Evolutionary conservation across 441 rosid genomes (phyloP).

Genomic region (Eruca vesicaria): DNA sequence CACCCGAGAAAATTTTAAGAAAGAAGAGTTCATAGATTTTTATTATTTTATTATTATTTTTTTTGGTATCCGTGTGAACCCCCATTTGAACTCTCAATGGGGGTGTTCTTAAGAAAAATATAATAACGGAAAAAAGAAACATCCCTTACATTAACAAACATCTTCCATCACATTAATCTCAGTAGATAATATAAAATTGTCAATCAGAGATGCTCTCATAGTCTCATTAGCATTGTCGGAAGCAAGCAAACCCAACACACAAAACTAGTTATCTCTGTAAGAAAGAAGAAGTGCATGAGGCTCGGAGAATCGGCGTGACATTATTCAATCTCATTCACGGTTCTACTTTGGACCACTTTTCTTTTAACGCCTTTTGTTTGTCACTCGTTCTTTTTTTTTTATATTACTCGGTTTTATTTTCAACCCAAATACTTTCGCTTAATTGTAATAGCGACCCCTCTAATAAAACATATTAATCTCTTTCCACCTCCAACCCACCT

Average conservation of each 20-base stretch:
- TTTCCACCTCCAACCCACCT: background rate
- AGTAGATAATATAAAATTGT: too few species aligned
- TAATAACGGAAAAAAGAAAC: too few species aligned
- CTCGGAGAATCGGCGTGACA: conserved; percentile 40
- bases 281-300: conserved; percentile 33
- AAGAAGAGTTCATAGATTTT: too few species aligned
- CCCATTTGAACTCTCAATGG: too few species aligned
- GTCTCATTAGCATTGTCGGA: too few species aligned
- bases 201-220: too few species aligned
- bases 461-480: background rate
- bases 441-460: conserved; percentile 19
- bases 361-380: conserved; percentile 38
- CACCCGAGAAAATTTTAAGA: too few species aligned
- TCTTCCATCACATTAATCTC: conserved; percentile 8
- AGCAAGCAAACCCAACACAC: conserved; percentile 23
- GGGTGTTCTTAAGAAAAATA: too few species aligned
- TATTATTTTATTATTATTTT: too few species aligned
- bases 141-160: too few species aligned
- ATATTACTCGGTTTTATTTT: conserved; percentile 7
- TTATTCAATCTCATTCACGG: conserved; percentile 38
- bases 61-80: too few species aligned
- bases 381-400: background rate
- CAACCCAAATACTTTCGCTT: conserved; percentile 2
- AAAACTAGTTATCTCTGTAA: conserved; percentile 29
- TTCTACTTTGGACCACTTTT: conserved; percentile 41